These are phyloP conservation scores for Aspergillus tamarii DNA, from an alignment of 2,329 filamentous ascomycete genomes.

Conservation along the genomic window DNA sequence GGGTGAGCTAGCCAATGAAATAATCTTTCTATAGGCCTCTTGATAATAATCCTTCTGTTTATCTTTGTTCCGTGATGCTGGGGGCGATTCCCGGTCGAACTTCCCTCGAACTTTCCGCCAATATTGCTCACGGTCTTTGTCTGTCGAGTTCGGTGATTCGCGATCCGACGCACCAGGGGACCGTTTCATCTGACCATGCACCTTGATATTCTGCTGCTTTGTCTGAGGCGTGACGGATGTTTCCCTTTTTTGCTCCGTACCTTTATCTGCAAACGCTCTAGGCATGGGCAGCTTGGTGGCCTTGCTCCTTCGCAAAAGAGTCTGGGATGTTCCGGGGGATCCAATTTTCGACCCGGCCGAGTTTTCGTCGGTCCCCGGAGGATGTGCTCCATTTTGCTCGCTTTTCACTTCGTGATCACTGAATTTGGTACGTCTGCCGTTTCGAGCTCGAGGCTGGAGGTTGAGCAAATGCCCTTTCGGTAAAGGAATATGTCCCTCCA, in stretches of 20 bases:
- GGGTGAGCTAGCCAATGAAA: conserved; percentile 26
- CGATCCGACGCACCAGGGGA: conserved; percentile 12
- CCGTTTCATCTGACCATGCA: conserved; percentile 9
- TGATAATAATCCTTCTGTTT: conserved; percentile 25
- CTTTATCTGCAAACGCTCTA: conserved; percentile 24
- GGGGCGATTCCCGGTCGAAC: conserved; percentile 30
- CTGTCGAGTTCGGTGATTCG: conserved; percentile 16
- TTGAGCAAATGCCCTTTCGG: conserved; percentile 36
- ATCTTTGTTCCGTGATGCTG: conserved; percentile 22
- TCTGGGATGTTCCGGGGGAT: conserved; percentile 12
- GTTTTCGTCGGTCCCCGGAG: neutral
- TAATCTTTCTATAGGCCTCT: conserved; percentile 26
- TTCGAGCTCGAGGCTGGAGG: conserved; percentile 29
- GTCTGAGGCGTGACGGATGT: conserved; percentile 17
- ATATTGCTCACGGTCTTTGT: conserved; percentile 32
- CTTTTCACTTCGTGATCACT: conserved; percentile 24
- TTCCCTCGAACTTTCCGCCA: conserved; percentile 33
- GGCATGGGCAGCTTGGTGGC: conserved; percentile 35
- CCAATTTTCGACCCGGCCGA: conserved; percentile 12
- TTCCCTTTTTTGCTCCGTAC: conserved; percentile 19
- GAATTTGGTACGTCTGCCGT: conserved; percentile 13
- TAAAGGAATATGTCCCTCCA: conserved; percentile 32
- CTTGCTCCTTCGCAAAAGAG: conserved; percentile 21
- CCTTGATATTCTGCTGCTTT: conserved; percentile 7
- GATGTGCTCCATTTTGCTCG: neutral